Base-by-base conservation (phyloP, 768 basidiomycete genomes). In the Cyclocybe aegerita region DNA sequence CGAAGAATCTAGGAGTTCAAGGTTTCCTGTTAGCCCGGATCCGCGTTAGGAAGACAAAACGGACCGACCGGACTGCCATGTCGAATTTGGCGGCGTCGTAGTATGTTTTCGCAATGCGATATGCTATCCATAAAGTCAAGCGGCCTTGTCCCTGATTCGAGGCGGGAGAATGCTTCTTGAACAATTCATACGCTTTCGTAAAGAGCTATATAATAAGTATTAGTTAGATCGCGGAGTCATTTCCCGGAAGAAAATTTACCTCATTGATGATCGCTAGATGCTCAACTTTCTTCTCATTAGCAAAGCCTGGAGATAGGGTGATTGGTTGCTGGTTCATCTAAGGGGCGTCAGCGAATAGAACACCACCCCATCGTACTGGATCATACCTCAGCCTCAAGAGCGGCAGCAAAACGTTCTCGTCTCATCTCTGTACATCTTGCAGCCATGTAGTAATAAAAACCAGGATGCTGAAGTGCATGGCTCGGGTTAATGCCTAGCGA, bases 241-340 rank as follows among this genome's bases (percentile, higher is more conserved):
- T 9, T 45, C 34, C 15, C 10, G 17, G 34, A 35, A 14, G 40
- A n/a, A 8, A 31, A 5, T 70, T 41, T 48, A 89, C 93, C 79
- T 99, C 96, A 30, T 96, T 71, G 37, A 91, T 82, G 34, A 95
- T 73, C 1, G 81, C 79, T 14, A 88, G 65, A 64, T 99, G 95
- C 51, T 96, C 93, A 6, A 95, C 89, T 63, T 93, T 98, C 65
- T 85, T 89, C 70, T 99, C 96, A 54, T 96, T 96, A 14, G 74
- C 69, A 61, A 89, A 88, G 0, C 92, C 92, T 0, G 93, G 90
- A 0, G 85, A 77, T 10, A 72, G 54, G 5, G 69, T 57, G 23
- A 55, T 39, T 2, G 64, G 57, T 40, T 70, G 68, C 39, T 75
- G 71, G 4, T 64, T 72, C n/a, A 58, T 48, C 54, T 58, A 43